Evolutionary conservation across 331 rosid genomes (phyloP).

Genomic region (Acacia pycnantha): DNA sequence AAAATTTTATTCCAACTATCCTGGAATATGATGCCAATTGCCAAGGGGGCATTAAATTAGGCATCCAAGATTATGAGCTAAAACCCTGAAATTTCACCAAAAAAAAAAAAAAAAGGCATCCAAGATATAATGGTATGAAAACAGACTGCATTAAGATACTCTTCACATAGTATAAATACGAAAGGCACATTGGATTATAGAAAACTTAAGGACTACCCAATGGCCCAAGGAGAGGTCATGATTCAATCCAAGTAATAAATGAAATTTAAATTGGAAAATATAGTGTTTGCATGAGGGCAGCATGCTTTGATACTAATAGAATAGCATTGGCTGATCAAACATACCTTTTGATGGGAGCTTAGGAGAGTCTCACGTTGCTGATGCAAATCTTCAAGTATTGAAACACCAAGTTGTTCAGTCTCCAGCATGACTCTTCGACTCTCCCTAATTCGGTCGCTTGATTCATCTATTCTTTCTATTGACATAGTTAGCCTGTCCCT

Average conservation of each 20-base stretch:
- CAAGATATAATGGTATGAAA: not conserved
- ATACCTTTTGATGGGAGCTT: constrained; percentile 78
- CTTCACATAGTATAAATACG: not conserved
- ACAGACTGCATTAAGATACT: not conserved
- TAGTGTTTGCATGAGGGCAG: not conserved
- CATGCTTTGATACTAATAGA: not conserved
- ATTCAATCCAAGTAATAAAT: not conserved
- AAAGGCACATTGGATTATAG: not conserved
- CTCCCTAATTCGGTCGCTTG: constrained; percentile 76
- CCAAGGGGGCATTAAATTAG: not conserved
- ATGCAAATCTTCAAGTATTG: constrained; percentile 93
- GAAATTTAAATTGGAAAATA: not conserved
- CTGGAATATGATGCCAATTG: not conserved
- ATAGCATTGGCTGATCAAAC: constrained; percentile 18
- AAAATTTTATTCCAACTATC: not conserved
- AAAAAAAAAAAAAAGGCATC: too few species aligned
- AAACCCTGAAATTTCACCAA: too few species aligned
- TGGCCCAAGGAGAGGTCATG: not conserved
- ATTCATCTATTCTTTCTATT: constrained; percentile 74
- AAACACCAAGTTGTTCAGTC: constrained; percentile 91
- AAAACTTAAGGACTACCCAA: not conserved
- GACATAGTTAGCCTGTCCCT: constrained; percentile 87
- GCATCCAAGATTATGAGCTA: not conserved
- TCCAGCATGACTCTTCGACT: constrained; percentile 85
- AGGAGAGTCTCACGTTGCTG: constrained; percentile 95